Base-by-base conservation (phyloP, 2,329 filamentous ascomycete genomes). In the Alternaria triticina region DNA sequence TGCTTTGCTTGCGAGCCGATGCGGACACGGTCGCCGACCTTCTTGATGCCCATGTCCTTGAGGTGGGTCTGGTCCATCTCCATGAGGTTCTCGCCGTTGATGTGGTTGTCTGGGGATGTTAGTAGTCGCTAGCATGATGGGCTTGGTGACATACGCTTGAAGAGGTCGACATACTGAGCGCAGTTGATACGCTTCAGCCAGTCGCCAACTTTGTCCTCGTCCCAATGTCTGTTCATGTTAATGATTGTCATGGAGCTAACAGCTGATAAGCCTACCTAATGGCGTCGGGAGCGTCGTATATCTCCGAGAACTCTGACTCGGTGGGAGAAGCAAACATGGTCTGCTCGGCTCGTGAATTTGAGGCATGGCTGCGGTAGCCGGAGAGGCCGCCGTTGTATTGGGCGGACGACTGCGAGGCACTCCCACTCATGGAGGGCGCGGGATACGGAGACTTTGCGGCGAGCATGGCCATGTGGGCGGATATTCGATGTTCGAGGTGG, bases 41-140 rank as follows among this genome's bases (percentile, higher is more conserved):
- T 99, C 72, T 97, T 96, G 72, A 99, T 95, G 46, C 96, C 96
- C 89, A 99, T 97, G 80, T 99, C 96, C 81, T 97, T 96, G 67
- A 99, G 86, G 44, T 97, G 93, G 59, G 94, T 91, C 84, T 97
- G 96, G 81, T 99, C 96, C 86, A 97, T 95, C 82, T 99, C 96
- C 71, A 99, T 86, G 47, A 99, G 85, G 77, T 97, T 97, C 82
- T 97, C 94, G 74, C 96, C 96, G 77, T 96, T 99, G 84, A 99
- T 97, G 80, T 98, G 93, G 80, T 99, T 97, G 77, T 90, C 86
- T 88, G 64, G 44, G 65, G 46, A 71, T 23, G 74, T 77, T 44
- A 78, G 70, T 43, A 43, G 17, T 43, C 28, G 17, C 25, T 8
- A 25, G 45, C 8, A 27, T 27, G 13, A 6, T 13, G 30, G 40